A percentile compares a stretch with the other conserved stretches of the same genome.
Conservation (phyloP, 345 rosid genomes). For the Salix arbutifolia region DNA sequence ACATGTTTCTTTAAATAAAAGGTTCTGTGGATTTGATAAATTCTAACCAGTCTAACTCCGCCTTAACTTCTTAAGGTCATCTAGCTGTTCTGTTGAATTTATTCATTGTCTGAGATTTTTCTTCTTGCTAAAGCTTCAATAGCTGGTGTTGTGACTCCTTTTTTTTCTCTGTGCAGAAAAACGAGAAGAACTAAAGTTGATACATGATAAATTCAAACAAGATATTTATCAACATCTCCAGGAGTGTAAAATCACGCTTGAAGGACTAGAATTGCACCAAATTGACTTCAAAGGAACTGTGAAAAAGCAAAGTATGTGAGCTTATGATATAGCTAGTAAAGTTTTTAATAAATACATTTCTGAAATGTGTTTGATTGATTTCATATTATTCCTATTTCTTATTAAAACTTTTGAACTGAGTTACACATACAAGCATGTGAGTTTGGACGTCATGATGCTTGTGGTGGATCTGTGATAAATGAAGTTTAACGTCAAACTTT, state of each 20-base stretch:
- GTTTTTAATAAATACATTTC: background rate
- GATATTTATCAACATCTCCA: constrained; percentile 57
- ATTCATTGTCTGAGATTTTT: background rate
- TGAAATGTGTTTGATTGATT: background rate
- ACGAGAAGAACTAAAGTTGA: constrained; percentile 59
- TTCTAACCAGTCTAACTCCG: background rate
- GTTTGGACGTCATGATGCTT: background rate
- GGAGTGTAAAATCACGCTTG: constrained; percentile 49
- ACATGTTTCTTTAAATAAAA: background rate
- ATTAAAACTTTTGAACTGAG: background rate
- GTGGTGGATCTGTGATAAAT: background rate
- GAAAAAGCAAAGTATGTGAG: constrained; percentile 77
- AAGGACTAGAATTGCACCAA: constrained; percentile 60
- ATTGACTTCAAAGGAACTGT: constrained; percentile 54
- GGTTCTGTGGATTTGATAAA: background rate
- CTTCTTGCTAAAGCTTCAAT: background rate
- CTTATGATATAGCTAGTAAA: constrained; percentile 4
- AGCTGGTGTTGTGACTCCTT: background rate
- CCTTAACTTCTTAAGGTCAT: background rate
- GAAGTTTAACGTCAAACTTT: background rate
- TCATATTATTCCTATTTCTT: background rate
- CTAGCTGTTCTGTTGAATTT: background rate
- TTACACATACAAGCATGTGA: background rate
- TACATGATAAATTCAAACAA: constrained; percentile 63
- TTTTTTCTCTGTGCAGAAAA: constrained; percentile 45